Conservation (phyloP, 495 filamentous ascomycete species). For the Tuber magnatum region DNA sequence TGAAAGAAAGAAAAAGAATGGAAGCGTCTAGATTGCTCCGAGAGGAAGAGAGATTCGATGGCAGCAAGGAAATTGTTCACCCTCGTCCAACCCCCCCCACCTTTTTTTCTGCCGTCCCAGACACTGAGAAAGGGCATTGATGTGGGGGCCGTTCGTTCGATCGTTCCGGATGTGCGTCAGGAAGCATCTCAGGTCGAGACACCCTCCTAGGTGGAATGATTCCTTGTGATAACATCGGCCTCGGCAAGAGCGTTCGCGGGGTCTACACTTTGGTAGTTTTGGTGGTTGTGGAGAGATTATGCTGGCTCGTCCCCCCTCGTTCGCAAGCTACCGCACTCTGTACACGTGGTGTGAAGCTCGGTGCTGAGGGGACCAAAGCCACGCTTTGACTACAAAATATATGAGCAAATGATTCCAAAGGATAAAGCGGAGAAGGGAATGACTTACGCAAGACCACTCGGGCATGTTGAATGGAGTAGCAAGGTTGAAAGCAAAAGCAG, state of each 20-base stretch:
- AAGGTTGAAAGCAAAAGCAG: not conserved
- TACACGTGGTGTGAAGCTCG: slow-evolving; percentile 9
- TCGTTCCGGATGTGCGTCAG: not conserved
- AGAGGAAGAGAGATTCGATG: not conserved
- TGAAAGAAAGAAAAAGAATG: not conserved
- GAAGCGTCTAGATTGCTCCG: not conserved
- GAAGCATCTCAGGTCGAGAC: not conserved
- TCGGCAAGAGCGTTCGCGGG: not conserved
- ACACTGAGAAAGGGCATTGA: not conserved
- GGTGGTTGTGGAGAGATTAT: not conserved
- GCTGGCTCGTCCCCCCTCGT: not conserved
- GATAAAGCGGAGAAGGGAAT: not conserved
- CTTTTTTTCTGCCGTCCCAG: too few species aligned
- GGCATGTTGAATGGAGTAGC: not conserved
- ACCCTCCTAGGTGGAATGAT: not conserved
- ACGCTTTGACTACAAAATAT: slow-evolving; percentile 5
- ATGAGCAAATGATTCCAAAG: not conserved
- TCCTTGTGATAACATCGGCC: not conserved
- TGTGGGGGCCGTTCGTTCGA: not conserved
- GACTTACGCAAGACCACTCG: not conserved
- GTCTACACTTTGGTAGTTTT: not conserved
- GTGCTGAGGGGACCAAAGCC: slow-evolving; percentile 24
- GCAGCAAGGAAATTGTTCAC: not conserved
- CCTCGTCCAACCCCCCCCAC: not conserved
- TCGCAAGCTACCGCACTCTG: slow-evolving; percentile 18